These are phyloP conservation scores for Plasmodium sp. DNA, from an alignment of 169 alveolate species.

Conservation along the genomic window DNA sequence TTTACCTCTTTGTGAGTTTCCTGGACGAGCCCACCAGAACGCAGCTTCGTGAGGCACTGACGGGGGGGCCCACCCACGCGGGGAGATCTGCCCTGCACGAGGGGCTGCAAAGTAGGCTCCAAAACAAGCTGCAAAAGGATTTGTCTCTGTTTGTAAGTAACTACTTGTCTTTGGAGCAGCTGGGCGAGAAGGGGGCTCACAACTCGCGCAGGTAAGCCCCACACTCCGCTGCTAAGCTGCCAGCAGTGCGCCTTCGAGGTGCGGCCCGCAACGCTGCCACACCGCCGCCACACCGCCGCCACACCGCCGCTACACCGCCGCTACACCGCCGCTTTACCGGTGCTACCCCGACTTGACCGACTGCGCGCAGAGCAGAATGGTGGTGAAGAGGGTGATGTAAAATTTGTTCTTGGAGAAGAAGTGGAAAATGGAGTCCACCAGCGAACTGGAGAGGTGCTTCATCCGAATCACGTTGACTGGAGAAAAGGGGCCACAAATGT, in stretches of 20 bases:
- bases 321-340: neutral
- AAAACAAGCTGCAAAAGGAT: neutral
- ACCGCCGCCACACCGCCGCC: too few species aligned
- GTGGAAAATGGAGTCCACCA: slow-evolving; percentile 24
- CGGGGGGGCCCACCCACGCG: neutral
- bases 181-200: neutral
- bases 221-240: neutral
- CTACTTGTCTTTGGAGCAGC: slow-evolving; percentile 27
- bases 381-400: slow-evolving; percentile 53
- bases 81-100: neutral
- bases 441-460: slow-evolving; percentile 40
- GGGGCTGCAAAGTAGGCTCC: neutral
- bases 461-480: slow-evolving; percentile 55
- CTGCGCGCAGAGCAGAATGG: slow-evolving; percentile 40
- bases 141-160: neutral
- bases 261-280: neutral
- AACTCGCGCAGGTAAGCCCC: neutral
- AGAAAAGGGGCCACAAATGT: slow-evolving; percentile 49
- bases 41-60: neutral
- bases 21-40: slow-evolving; percentile 7
- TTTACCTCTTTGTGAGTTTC: slow-evolving; percentile 25
- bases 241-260: neutral
- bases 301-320: neutral
- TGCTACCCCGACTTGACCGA: neutral
- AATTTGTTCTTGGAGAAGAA: slow-evolving; percentile 59